Evolutionary conservation across 2,329 filamentous ascomycete species (phyloP), one percentile per base, ranked within the genome.

Genomic region (Colletotrichum spinosum): DNA sequence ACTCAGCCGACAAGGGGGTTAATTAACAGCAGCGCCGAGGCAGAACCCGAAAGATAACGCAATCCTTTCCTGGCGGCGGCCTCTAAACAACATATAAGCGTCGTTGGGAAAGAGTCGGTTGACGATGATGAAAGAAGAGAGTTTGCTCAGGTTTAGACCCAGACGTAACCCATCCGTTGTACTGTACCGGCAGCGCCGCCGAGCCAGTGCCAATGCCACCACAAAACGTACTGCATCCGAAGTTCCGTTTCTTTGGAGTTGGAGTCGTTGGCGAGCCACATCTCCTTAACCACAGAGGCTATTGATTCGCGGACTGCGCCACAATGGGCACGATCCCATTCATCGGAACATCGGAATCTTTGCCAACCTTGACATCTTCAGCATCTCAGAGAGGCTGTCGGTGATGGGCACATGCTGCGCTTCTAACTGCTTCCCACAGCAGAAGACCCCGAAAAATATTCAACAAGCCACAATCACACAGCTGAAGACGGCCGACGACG

Each of bases 41-140:
- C 9, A 45, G 44, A 34, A 25, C 41, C 35, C 55, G 52, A 51
- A n/a, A 41, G 38, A 25, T 48, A 10, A 50, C 38, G 39, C 25
- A 25, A 25, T 25, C 25, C 25, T 34, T 53, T 33, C 13, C 39
- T 35, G 10, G 56, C 15, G 33, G 13, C 13, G 10, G 41, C 41
- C 49, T 33, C 52, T 12, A n/a, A 42, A 39, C 41, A 15, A 38
- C 13, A 35, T 11, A 17, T 15, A 6, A 17, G 44, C 44, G 44
- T 17, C 37, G 15, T 46, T 13, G n/a, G 25, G 44, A 35, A 38
- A 46, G 25, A 10, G 37, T 25, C 35, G n/a, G 49, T 4, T 34
- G 17, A 35, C 35, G 62, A 52, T 61, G 57, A 65, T 65, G 63
- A 57, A 65, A 38, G 52, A 53, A 65, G 58, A 65, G 48, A 65